These are phyloP conservation scores for Gentiana straminea DNA, from an alignment of 257 asterid species.

Conservation along the genomic window DNA sequence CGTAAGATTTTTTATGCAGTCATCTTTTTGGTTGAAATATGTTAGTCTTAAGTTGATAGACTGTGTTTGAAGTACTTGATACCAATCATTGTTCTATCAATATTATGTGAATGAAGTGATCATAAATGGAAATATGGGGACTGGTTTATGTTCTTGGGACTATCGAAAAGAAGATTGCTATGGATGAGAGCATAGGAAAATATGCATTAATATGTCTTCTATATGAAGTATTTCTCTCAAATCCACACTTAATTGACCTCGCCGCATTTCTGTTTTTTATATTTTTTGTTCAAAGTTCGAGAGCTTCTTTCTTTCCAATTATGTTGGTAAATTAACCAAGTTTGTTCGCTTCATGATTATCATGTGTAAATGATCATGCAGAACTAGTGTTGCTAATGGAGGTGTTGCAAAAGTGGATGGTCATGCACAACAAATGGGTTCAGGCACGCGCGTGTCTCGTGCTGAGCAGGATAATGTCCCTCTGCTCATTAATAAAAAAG, in stretches of 20 bases:
- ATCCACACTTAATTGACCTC: not conserved
- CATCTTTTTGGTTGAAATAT: not conserved
- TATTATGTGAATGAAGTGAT: not conserved
- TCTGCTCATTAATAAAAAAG: conserved; percentile 64
- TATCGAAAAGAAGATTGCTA: not conserved
- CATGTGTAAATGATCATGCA: conserved; percentile 22
- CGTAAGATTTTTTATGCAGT: no score
- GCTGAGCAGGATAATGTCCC: conserved; percentile 57
- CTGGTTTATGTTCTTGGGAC: not conserved
- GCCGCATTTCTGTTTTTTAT: no score
- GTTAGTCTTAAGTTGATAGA: not conserved
- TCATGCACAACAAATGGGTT: conserved; percentile 38
- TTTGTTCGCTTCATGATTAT: conserved; percentile 8
- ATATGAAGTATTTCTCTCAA: not conserved
- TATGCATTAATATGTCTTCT: conserved; percentile 1
- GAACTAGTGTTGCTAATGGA: conserved; percentile 61
- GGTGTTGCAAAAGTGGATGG: conserved; percentile 56
- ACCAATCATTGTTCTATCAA: not conserved
- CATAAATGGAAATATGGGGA: not conserved
- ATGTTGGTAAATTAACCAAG: not conserved
- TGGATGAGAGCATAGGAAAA: not conserved
- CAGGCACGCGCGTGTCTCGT: conserved; percentile 62
- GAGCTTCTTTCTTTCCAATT: not conserved
- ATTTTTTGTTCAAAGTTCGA: not conserved
- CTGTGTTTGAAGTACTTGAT: not conserved